A percentile compares a stretch with the other conserved stretches of the same genome.
Evolutionary conservation across 192 early-diverging fungal genomes (phyloP).

Genomic region (Backusella tarrabulga): DNA sequence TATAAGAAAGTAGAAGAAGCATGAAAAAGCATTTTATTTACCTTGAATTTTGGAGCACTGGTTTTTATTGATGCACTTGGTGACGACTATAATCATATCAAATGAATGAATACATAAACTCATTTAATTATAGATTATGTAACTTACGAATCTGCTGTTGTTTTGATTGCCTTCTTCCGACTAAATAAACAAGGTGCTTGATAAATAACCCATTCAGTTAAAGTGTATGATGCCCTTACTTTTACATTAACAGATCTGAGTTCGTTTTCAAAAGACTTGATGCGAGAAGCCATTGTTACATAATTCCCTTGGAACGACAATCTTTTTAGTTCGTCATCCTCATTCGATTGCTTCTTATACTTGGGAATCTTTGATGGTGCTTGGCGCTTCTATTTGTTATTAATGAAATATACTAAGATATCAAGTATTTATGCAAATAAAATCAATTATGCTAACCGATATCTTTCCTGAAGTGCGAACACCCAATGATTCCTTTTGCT

Average conservation of each 20-base stretch:
- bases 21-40: background rate
- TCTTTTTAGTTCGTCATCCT: slow-evolving; percentile 2
- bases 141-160: background rate
- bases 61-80: background rate
- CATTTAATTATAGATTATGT: background rate
- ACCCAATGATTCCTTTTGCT: background rate
- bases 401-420: background rate
- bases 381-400: slow-evolving; percentile 13
- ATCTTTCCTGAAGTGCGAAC: background rate
- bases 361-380: slow-evolving; percentile 8
- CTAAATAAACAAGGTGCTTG: background rate
- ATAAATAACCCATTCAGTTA: background rate
- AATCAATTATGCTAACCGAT: background rate
- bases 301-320: slow-evolving; percentile 4
- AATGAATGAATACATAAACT: background rate
- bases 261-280: slow-evolving; percentile 24
- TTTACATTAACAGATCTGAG: background rate
- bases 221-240: background rate
- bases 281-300: slow-evolving; percentile 17
- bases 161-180: background rate
- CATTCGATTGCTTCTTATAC: background rate
- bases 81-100: background rate
- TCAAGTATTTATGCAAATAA: background rate
- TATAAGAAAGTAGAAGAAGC: background rate
- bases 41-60: background rate